A percentile compares a stretch with the other conserved stretches of the same genome.
phyloP scores from a whole-genome alignment of 2,329 filamentous ascomycete genomes.

The Monosporascus ibericus region DNA sequence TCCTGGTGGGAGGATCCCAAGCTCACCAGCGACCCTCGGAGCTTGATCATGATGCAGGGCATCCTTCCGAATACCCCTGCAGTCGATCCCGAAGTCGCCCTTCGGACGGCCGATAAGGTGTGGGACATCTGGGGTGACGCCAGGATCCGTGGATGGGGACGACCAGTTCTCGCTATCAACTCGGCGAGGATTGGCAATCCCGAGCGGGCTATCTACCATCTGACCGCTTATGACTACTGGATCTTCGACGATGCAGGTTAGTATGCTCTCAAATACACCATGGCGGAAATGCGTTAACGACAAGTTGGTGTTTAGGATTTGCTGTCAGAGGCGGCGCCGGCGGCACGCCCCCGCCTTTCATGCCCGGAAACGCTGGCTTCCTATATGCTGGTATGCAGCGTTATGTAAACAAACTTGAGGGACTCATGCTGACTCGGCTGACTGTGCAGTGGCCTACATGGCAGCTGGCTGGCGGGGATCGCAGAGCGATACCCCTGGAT shows the following conservation, averaged over 20 bases:
- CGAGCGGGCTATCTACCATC: slow-evolving; percentile 33
- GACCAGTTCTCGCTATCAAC: slow-evolving; percentile 41
- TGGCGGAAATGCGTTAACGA: background rate
- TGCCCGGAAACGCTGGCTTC: slow-evolving; percentile 32
- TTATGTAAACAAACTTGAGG: fast-evolving
- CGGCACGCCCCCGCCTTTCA: slow-evolving; percentile 27
- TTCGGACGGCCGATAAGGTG: slow-evolving; percentile 33
- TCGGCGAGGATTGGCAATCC: slow-evolving; percentile 34
- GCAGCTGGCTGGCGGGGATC: slow-evolving; percentile 25
- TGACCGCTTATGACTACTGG: slow-evolving; percentile 37
- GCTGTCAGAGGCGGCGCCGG: slow-evolving; percentile 25
- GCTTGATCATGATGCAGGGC: slow-evolving; percentile 38
- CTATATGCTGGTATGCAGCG: slow-evolving; percentile 23
- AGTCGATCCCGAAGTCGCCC: slow-evolving; percentile 29
- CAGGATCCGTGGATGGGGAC: slow-evolving; percentile 40
- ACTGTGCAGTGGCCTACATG: slow-evolving; percentile 29
- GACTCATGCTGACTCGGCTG: background rate
- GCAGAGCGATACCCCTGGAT: slow-evolving; percentile 26
- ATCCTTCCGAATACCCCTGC: slow-evolving; percentile 34
- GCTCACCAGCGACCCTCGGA: slow-evolving; percentile 36
- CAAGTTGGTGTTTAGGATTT: slow-evolving; percentile 8
- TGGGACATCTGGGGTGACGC: slow-evolving; percentile 34
- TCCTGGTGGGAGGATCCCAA: slow-evolving; percentile 35
- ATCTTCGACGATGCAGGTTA: slow-evolving; percentile 33
- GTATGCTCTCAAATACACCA: background rate